phyloP scores from a whole-genome alignment of 1,139 yeast genomes.

The Saccharomyces uvarum region DNA sequence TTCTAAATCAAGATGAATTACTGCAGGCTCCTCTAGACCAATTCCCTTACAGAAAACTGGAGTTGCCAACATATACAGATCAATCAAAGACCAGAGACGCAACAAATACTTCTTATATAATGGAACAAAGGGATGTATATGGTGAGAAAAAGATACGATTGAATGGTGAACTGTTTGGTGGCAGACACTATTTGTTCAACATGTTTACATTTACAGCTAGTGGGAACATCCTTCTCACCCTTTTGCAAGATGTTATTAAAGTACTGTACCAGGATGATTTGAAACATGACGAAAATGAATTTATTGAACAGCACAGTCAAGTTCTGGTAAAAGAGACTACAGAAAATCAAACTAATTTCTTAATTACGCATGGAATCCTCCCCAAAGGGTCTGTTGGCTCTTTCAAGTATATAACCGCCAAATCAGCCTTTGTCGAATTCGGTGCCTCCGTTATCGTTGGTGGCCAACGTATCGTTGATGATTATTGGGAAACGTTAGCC shows the following conservation, averaged over 20 bases:
- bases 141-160: conserved; percentile 70
- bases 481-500: conserved; percentile 69
- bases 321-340: conserved; percentile 16
- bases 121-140: conserved; percentile 50
- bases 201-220: conserved; percentile 41
- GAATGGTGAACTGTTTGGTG: conserved; percentile 60
- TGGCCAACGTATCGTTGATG: conserved; percentile 65
- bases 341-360: conserved; percentile 10
- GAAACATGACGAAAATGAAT: conserved; percentile 8
- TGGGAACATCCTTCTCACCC: conserved; percentile 14
- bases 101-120: conserved; percentile 10
- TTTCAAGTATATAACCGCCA: conserved; percentile 20
- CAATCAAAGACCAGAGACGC: conserved; percentile 6
- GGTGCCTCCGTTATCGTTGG: conserved; percentile 59
- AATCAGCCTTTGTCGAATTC: conserved; percentile 57
- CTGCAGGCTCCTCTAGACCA: conserved; percentile 16
- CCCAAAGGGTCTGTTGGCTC: neutral
- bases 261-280: conserved; percentile 11
- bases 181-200: conserved; percentile 66
- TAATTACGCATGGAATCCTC: conserved; percentile 8
- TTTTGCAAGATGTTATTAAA: conserved; percentile 19
- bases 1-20: conserved; percentile 12
- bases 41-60: conserved; percentile 13
- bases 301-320: conserved; percentile 15
- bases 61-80: conserved; percentile 35